Evolutionary conservation across 116 monocot genomes (phyloP), one percentile per base, ranked within the genome.

Genomic region (Trichopus zeylanicus): DNA sequence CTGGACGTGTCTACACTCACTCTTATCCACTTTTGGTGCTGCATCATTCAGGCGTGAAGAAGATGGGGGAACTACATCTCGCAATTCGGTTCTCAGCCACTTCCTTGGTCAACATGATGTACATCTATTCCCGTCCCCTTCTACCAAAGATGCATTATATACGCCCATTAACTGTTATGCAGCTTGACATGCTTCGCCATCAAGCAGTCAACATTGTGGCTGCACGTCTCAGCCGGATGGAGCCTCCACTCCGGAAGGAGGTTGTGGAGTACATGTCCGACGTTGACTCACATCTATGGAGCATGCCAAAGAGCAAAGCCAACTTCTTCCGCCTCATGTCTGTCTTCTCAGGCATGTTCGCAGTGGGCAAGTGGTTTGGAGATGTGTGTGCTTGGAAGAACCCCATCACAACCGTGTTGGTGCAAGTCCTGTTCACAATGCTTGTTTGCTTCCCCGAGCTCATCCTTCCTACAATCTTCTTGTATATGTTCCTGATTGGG

Each of bases 281-380:
- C 52, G 78, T 77, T 0, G 86, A 86, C 47, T 74, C 79, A 0
- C 91, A 85, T 60, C 30, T 85, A 22, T 90, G 90, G 90, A 85
- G 90, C 79, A 85, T 90, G 90, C 78, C 86, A 6, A 60, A 74
- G 32, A 91, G 91, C 86, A 91, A 91, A 51, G 91, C 91, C 10
- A 86, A 91, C 32, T 91, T 86, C 65, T 82, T 86, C 78, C 72
- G 91, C 0, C 73, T 91, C 46, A 74, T 79, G 77, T 66, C 74
- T 0, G 74, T 82, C 21, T 72, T 86, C 56, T 76, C 75, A 0
- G 73, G 80, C 22, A 12, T 69, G 66, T 67, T 73, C 24, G 76
- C 78, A 1, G 83, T 58, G 1, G 61, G 67, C 25, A 65, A 62
- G 58, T 85, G 84, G 84, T 74, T 77, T 16, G 58, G 64, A 7